These are phyloP conservation scores for Lentinula novae-zelandiae DNA, from an alignment of 1,284 basidiomycete species.

Conservation along the genomic window DNA sequence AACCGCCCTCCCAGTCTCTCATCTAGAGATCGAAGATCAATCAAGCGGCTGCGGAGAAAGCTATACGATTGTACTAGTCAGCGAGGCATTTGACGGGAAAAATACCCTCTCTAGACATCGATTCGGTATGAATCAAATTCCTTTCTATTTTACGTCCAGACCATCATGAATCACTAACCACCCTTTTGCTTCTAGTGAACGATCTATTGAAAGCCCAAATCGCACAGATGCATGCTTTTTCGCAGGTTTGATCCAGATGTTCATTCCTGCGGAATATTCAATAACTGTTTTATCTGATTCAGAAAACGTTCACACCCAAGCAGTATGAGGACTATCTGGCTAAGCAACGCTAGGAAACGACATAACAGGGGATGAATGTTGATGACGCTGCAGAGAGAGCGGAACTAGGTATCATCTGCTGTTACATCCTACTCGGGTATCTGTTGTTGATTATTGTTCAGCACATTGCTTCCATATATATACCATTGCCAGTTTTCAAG, in stretches of 20 bases:
- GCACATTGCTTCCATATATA: too few relatives aligned
- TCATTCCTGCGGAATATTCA: not conserved
- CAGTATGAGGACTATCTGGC: slow-evolving; percentile 57
- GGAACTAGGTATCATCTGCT: too few relatives aligned
- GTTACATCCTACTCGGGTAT: too few relatives aligned
- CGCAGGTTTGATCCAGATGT: slow-evolving; percentile 51
- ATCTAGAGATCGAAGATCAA: slow-evolving; percentile 69
- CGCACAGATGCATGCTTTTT: slow-evolving; percentile 78
- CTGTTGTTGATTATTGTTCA: too few relatives aligned
- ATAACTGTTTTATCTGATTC: not conserved
- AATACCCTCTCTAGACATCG: slow-evolving; percentile 69
- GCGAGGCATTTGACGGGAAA: slow-evolving; percentile 74
- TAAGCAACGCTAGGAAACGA: slow-evolving; percentile 23
- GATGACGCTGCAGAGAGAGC: too few relatives aligned
- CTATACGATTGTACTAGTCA: slow-evolving; percentile 71
- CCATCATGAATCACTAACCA: not conserved
- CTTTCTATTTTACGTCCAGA: not conserved
- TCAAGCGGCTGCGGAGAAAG: slow-evolving; percentile 78
- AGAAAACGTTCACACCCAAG: slow-evolving; percentile 76
- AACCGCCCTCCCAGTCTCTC: slow-evolving; percentile 51
- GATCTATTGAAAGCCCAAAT: slow-evolving; percentile 70
- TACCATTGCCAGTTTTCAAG: too few relatives aligned
- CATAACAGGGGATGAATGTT: too few relatives aligned
- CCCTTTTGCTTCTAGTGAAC: slow-evolving; percentile 50
- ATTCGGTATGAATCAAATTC: slow-evolving; percentile 42